Conservation (phyloP, 805 yeast genomes). For the Spathaspora sp. region DNA sequence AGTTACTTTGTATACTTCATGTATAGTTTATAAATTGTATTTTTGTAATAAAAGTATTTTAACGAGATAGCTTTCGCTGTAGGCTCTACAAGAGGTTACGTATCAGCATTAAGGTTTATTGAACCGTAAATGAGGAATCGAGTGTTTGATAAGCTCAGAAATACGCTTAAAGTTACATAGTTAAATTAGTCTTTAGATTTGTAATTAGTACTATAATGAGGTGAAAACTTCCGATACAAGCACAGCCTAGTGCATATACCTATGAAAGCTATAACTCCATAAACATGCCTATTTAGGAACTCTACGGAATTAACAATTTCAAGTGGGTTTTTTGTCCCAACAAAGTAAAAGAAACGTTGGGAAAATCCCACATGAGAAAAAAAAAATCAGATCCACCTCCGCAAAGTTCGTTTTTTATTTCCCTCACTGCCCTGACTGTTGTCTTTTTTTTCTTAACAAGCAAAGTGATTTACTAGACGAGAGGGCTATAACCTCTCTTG, state of each 20-base stretch:
- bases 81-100: no score
- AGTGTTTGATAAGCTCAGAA: no score
- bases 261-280: background rate
- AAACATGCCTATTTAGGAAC: background rate
- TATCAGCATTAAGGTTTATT: no score
- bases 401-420: background rate
- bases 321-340: background rate
- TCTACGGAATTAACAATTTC: background rate
- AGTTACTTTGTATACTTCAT: background rate
- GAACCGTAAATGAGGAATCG: no score
- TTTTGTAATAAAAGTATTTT: background rate
- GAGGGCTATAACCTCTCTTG: background rate
- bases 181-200: no score
- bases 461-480: background rate
- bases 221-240: no score
- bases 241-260: no score
- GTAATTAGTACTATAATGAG: no score
- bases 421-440: background rate
- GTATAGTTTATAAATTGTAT: slow-evolving; percentile 1
- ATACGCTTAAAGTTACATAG: no score
- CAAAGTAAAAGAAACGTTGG: background rate
- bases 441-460: background rate
- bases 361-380: background rate
- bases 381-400: background rate
- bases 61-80: background rate